A percentile compares a stretch with the other conserved stretches of the same genome.
Conservation (phyloP, 139 green algal genomes). For the Picocystis salinarum region DNA sequence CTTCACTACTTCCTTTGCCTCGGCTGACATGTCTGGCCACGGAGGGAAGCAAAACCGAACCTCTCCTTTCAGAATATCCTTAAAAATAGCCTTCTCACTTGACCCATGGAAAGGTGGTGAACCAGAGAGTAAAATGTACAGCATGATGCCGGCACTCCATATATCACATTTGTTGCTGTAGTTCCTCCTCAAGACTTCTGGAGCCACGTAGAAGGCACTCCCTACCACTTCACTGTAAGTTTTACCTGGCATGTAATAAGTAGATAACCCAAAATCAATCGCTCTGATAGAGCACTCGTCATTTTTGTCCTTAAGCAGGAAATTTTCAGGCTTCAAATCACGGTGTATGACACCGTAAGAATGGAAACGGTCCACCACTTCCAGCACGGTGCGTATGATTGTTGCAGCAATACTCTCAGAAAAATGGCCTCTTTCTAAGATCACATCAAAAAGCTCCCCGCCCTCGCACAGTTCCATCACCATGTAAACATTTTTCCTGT, state of each 20-base stretch:
- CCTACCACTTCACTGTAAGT: constrained; percentile 76
- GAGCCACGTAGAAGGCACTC: constrained; percentile 85
- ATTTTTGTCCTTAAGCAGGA: constrained; percentile 61
- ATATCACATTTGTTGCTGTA: constrained; percentile 81
- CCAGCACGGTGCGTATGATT: constrained; percentile 68
- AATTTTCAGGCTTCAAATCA: constrained; percentile 85
- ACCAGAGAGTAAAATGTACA: constrained; percentile 92
- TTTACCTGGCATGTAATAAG: constrained; percentile 59
- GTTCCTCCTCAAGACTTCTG: constrained; percentile 47
- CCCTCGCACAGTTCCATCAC: constrained; percentile 81
- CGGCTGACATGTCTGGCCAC: constrained; percentile 10
- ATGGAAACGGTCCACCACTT: constrained; percentile 83
- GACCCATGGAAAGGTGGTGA: constrained; percentile 83
- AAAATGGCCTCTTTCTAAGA: constrained; percentile 63
- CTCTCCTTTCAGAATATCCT: constrained; percentile 41
- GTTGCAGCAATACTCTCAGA: constrained; percentile 62
- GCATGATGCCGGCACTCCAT: constrained; percentile 81
- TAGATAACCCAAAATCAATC: constrained; percentile 84
- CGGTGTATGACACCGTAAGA: constrained; percentile 78
- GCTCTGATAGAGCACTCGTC: constrained; percentile 53
- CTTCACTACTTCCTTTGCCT: constrained; percentile 24
- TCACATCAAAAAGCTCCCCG: constrained; percentile 93
- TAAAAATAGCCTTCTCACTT: constrained; percentile 75
- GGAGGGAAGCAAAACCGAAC: not conserved
- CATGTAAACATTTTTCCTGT: constrained; percentile 24